Evolutionary conservation across 768 basidiomycete genomes (phyloP).

Genomic region (Tubosaeta sp.): DNA sequence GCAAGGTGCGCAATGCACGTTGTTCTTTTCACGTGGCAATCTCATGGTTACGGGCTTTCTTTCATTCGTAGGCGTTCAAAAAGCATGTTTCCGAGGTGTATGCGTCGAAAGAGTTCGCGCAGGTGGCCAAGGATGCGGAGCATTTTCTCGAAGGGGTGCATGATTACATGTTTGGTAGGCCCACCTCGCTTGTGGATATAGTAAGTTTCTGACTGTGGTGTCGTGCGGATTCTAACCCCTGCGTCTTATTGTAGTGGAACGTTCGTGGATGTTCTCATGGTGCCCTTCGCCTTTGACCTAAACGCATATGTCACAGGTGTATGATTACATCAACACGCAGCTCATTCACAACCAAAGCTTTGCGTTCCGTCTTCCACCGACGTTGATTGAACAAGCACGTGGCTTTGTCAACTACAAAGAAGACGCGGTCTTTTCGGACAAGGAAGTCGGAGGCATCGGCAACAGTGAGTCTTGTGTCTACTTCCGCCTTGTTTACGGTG

Average conservation of each 20-base stretch:
- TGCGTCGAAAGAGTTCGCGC: slow-evolving; percentile 59
- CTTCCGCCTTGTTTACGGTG: neutral
- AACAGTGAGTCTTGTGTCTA: slow-evolving; percentile 58
- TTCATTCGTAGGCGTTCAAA: slow-evolving; percentile 49
- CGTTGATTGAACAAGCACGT: slow-evolving; percentile 67
- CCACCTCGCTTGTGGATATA: slow-evolving; percentile 58
- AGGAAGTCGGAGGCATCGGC: slow-evolving; percentile 59
- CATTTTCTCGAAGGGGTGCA: slow-evolving; percentile 61
- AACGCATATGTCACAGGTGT: slow-evolving; percentile 43
- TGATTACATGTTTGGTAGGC: slow-evolving; percentile 69
- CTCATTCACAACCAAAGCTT: slow-evolving; percentile 80
- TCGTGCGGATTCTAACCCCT: slow-evolving; percentile 10
- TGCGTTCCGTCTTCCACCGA: slow-evolving; percentile 70
- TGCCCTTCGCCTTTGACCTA: slow-evolving; percentile 9
- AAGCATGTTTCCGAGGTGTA: slow-evolving; percentile 63
- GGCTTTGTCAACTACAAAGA: slow-evolving; percentile 76
- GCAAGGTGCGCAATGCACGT: slow-evolving; percentile 38
- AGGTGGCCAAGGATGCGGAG: slow-evolving; percentile 48
- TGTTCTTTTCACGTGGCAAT: slow-evolving; percentile 37
- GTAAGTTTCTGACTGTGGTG: slow-evolving; percentile 35
- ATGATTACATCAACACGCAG: slow-evolving; percentile 75
- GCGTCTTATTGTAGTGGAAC: slow-evolving; percentile 57
- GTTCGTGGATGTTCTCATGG: slow-evolving; percentile 37
- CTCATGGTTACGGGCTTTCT: slow-evolving; percentile 1
- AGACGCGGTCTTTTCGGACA: slow-evolving; percentile 64